These are phyloP conservation scores for Amanita polypyramis DNA, from an alignment of 768 basidiomycete genomes.

Conservation along the genomic window DNA sequence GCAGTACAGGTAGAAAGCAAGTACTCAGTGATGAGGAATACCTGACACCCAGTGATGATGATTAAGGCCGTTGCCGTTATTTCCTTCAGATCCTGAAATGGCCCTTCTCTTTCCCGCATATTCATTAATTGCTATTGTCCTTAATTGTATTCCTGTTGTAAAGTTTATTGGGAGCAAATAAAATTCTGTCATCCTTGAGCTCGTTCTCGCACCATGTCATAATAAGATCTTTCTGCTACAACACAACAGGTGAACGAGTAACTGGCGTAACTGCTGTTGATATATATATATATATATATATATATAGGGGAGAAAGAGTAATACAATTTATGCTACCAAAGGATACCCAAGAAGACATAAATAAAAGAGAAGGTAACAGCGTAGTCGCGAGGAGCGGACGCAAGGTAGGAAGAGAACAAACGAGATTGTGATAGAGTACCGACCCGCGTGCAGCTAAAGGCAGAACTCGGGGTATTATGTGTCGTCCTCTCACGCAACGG, in stretches of 20 bases:
- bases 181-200: neutral
- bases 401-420: neutral
- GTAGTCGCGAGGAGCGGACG: neutral
- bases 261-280: too few species aligned
- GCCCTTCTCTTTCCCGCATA: too few species aligned
- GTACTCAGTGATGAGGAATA: conserved; percentile 68
- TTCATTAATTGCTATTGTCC: neutral
- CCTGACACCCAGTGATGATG: conserved; percentile 70
- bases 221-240: neutral
- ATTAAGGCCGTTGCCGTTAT: conserved; percentile 21
- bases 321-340: neutral
- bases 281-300: too few species aligned
- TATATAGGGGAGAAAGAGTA: neutral
- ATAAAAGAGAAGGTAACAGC: neutral
- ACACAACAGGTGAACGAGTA: neutral
- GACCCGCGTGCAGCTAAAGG: neutral
- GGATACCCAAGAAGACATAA: neutral
- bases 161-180: neutral
- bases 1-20: conserved; percentile 57
- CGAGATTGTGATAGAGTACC: neutral
- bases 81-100: neutral
- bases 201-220: neutral
- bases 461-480: neutral
- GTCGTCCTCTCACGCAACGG: neutral
- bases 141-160: conserved; percentile 6